Evolutionary conservation across 1,284 basidiomycete genomes (phyloP).

Genomic region (Stereum hirsutum): DNA sequence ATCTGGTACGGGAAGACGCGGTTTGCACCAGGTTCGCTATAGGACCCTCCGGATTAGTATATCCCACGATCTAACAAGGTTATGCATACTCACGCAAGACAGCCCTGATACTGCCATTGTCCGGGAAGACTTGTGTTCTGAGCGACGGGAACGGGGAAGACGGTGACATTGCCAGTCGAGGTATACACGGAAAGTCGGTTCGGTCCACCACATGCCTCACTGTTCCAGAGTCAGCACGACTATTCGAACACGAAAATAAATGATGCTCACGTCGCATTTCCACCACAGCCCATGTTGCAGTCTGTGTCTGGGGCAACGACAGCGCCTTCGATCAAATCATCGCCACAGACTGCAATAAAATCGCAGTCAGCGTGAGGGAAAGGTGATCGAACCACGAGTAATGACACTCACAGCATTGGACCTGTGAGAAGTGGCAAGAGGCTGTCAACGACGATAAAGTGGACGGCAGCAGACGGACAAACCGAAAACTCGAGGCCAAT

Average conservation of each 20-base stretch:
- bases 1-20: constrained; percentile 54
- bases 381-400: not conserved
- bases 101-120: constrained; percentile 56
- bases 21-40: constrained; percentile 23
- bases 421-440: too few relatives aligned
- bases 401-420: constrained; percentile 47
- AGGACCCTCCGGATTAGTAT: not conserved
- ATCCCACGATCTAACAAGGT: not conserved
- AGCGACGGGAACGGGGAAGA: constrained; percentile 47
- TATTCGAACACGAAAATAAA: not conserved
- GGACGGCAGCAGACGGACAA: too few relatives aligned
- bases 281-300: constrained; percentile 63
- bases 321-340: constrained; percentile 49
- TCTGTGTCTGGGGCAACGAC: constrained; percentile 33
- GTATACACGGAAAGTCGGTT: constrained; percentile 66
- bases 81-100: constrained; percentile 39
- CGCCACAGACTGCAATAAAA: constrained; percentile 46
- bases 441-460: too few relatives aligned
- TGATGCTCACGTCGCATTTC: constrained; percentile 44
- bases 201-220: constrained; percentile 62
- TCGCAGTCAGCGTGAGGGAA: constrained; percentile 6
- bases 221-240: constrained; percentile 15
- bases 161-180: constrained; percentile 36
- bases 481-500: constrained; percentile 40
- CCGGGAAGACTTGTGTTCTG: constrained; percentile 50